phyloP scores from a whole-genome alignment of 805 yeast genomes.

The Candida gorgasii region DNA sequence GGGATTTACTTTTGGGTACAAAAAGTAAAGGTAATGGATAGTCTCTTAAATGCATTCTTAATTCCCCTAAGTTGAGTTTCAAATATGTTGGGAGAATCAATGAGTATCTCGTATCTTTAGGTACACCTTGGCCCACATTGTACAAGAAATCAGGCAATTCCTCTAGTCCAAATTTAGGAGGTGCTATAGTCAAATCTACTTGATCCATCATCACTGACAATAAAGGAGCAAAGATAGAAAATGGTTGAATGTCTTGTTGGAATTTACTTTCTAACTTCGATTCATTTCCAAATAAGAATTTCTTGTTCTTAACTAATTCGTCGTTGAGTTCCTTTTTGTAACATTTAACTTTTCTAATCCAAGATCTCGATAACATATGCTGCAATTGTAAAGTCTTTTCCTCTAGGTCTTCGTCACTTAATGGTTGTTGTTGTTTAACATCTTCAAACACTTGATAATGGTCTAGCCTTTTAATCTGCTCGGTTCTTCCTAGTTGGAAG shows the following conservation, averaged over 20 bases:
- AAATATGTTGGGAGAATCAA: conserved; percentile 64
- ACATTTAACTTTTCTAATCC: conserved; percentile 67
- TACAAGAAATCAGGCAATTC: conserved; percentile 62
- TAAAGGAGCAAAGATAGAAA: conserved; percentile 36
- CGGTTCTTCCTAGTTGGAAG: conserved; percentile 41
- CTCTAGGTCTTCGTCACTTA: conserved; percentile 11
- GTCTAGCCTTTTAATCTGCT: conserved; percentile 41
- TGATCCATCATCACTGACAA: conserved; percentile 30
- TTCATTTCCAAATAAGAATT: conserved; percentile 39
- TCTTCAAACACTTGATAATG: conserved; percentile 25
- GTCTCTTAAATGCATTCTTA: conserved; percentile 74
- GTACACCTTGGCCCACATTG: conserved; percentile 81
- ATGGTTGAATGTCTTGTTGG: conserved; percentile 29
- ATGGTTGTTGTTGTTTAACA: neutral
- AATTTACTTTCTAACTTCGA: conserved; percentile 16
- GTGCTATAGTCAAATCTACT: conserved; percentile 23
- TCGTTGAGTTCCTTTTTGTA: conserved; percentile 39
- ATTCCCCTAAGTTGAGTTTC: conserved; percentile 57
- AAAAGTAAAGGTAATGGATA: conserved; percentile 82
- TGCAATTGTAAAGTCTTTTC: conserved; percentile 30
- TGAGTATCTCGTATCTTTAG: conserved; percentile 66
- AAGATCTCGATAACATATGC: conserved; percentile 56
- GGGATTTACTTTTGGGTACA: conserved; percentile 50
- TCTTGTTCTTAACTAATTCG: conserved; percentile 37
- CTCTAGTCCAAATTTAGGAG: conserved; percentile 28